Evolutionary conservation across 768 basidiomycete genomes (phyloP).

Genomic region (Flagelloscypha sp.): DNA sequence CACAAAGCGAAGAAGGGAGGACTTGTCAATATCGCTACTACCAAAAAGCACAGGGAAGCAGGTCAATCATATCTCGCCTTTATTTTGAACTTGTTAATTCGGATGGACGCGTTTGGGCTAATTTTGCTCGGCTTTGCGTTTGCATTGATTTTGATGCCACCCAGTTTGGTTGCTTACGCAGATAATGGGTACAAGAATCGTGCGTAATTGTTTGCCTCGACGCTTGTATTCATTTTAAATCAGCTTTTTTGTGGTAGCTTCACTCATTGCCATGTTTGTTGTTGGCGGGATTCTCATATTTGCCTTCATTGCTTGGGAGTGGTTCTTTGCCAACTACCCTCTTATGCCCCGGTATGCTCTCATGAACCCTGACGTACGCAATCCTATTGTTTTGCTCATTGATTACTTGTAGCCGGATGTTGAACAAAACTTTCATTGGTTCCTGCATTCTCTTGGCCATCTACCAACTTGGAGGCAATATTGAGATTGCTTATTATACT

Average conservation of each 20-base stretch:
- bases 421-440: conserved; percentile 12
- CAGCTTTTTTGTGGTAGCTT: too few relatives aligned
- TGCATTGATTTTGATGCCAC: conserved; percentile 11
- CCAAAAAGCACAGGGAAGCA: too few relatives aligned
- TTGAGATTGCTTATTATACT: too few relatives aligned
- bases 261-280: conserved; percentile 15
- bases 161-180: conserved; percentile 11
- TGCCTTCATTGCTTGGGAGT: conserved; percentile 8
- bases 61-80: too few relatives aligned
- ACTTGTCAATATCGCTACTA: background rate
- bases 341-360: conserved; percentile 10
- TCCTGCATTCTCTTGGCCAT: too few relatives aligned
- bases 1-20: conserved; percentile 10
- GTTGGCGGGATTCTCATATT: conserved; percentile 13
- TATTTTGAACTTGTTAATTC: too few relatives aligned
- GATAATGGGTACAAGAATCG: conserved; percentile 13
- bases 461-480: too few relatives aligned
- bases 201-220: too few relatives aligned
- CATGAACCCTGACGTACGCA: too few relatives aligned
- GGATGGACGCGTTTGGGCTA: conserved; percentile 13
- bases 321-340: conserved; percentile 5
- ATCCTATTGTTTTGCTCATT: too few relatives aligned
- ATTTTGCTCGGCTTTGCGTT: conserved; percentile 9
- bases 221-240: too few relatives aligned
- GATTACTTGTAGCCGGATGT: too few relatives aligned